Percentiles rank a stretch among this genome's conserved stretches.
phyloP scores from a whole-genome alignment of 768 basidiomycete species.

The Amyloporia xantha region DNA sequence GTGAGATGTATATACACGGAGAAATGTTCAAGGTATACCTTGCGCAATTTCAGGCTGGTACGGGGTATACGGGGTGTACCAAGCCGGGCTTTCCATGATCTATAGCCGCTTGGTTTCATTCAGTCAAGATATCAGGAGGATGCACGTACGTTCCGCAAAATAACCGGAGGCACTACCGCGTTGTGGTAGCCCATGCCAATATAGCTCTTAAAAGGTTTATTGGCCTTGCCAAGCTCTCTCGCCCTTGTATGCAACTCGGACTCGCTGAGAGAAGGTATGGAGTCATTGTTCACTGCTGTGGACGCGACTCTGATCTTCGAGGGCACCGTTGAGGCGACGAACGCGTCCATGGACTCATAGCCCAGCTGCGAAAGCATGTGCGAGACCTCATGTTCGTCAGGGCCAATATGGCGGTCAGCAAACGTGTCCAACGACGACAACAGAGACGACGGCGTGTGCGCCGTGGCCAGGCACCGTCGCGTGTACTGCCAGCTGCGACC shows the following conservation, averaged over 20 bases:
- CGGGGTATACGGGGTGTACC: constrained; percentile 96
- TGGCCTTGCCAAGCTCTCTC: constrained; percentile 67
- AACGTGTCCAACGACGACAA: constrained; percentile 89
- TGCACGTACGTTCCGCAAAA: constrained; percentile 71
- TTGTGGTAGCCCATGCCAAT: constrained; percentile 99
- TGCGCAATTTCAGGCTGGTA: constrained; percentile 99
- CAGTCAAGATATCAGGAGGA: constrained; percentile 2
- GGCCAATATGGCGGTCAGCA: constrained; percentile 86
- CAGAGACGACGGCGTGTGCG: constrained; percentile 53
- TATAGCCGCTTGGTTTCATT: constrained; percentile 21
- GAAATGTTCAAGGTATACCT: constrained; percentile 39
- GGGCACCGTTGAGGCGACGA: constrained; percentile 80
- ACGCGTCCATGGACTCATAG: constrained; percentile 83
- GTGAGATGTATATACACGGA: neutral
- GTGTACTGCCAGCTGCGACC: constrained; percentile 14
- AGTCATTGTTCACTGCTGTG: constrained; percentile 52
- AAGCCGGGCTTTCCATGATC: constrained; percentile 93
- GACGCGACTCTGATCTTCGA: constrained; percentile 65
- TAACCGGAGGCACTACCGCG: constrained; percentile 92
- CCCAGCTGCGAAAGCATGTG: constrained; percentile 82
- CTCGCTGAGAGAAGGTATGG: constrained; percentile 78
- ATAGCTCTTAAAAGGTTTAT: constrained; percentile 83
- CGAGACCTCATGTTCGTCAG: constrained; percentile 71
- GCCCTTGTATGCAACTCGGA: constrained; percentile 74
- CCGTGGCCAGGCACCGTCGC: constrained; percentile 47